Evolutionary conservation across 1,139 yeast species (phyloP).

Genomic region (Martiniozyma asiatica): DNA sequence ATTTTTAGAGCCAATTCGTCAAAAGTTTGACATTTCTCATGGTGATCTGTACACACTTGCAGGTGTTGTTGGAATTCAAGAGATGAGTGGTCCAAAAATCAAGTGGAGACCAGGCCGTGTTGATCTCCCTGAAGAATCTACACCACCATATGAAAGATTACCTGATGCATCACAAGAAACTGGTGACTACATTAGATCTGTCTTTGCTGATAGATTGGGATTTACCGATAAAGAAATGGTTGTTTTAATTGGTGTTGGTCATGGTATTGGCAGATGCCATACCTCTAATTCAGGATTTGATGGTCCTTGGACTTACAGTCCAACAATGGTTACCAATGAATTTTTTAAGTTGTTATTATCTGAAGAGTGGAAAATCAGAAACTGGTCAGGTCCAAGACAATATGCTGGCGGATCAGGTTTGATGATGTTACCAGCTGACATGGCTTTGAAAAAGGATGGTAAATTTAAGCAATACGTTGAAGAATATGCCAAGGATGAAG

Average conservation of each 20-base stretch:
- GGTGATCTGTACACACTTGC: conserved; percentile 87
- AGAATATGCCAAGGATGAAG: conserved; percentile 42
- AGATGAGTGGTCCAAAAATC: conserved; percentile 75
- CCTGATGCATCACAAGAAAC: conserved; percentile 75
- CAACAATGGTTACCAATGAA: conserved; percentile 74
- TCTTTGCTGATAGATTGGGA: conserved; percentile 58
- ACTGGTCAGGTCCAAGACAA: conserved; percentile 71
- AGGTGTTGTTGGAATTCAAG: conserved; percentile 81
- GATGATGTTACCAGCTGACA: conserved; percentile 61
- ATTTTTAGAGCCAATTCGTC: conserved; percentile 50
- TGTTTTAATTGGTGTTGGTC: conserved; percentile 74
- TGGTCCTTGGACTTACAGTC: conserved; percentile 94
- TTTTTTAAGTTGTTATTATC: conserved; percentile 62
- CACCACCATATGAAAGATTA: conserved; percentile 61
- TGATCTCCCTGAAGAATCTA: conserved; percentile 33
- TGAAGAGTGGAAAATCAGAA: conserved; percentile 63
- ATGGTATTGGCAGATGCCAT: conserved; percentile 75
- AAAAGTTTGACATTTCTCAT: conserved; percentile 60
- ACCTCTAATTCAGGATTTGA: conserved; percentile 57
- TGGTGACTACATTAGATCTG: conserved; percentile 46
- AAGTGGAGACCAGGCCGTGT: conserved; percentile 81
- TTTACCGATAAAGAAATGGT: conserved; percentile 77
- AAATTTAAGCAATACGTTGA: conserved; percentile 38
- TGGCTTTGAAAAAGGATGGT: conserved; percentile 40
- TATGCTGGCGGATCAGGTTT: conserved; percentile 57